Evolutionary conservation across 148 eudicot genomes (phyloP).

Genomic region (Salicornia ramosissima): DNA sequence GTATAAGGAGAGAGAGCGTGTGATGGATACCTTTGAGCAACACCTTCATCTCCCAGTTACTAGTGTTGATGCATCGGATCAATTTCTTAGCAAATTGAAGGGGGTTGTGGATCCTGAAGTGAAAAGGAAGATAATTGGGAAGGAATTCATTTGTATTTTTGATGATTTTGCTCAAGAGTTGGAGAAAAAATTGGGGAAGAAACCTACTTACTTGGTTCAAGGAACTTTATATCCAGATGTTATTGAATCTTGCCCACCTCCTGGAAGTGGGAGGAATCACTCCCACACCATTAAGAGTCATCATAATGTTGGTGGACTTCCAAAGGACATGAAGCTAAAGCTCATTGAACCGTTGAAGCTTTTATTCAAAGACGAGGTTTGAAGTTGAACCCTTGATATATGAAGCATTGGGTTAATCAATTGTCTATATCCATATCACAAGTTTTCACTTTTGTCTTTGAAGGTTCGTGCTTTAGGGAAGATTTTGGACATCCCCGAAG

Average conservation of each 20-base stretch:
- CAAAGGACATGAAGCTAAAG: conserved; percentile 95
- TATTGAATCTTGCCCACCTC: conserved; percentile 97
- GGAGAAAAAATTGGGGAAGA: conserved; percentile 61
- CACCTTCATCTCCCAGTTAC: conserved; percentile 93
- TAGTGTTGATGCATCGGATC: conserved; percentile 78
- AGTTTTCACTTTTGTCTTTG: not conserved
- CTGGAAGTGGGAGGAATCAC: conserved; percentile 90
- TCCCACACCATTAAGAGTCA: conserved; percentile 98
- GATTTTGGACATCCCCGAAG: conserved; percentile 71
- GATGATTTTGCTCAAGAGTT: conserved; percentile 80
- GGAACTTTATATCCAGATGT: conserved; percentile 97
- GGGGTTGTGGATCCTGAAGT: conserved; percentile 85
- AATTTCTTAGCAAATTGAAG: conserved; percentile 72
- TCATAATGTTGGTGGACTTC: conserved; percentile 98
- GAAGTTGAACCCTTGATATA: not conserved
- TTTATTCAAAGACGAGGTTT: conserved; percentile 92
- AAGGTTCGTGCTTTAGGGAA: conserved; percentile 90
- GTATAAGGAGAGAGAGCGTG: conserved; percentile 86
- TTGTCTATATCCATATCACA: not conserved
- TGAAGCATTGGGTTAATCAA: not conserved
- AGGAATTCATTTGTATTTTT: conserved; percentile 77
- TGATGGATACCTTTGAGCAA: conserved; percentile 82
- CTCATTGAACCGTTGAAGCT: conserved; percentile 95
- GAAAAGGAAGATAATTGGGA: conserved; percentile 92
- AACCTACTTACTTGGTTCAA: conserved; percentile 80